Conservation (phyloP, 768 basidiomycete genomes). For the Cystobasidium onofrii region DNA sequence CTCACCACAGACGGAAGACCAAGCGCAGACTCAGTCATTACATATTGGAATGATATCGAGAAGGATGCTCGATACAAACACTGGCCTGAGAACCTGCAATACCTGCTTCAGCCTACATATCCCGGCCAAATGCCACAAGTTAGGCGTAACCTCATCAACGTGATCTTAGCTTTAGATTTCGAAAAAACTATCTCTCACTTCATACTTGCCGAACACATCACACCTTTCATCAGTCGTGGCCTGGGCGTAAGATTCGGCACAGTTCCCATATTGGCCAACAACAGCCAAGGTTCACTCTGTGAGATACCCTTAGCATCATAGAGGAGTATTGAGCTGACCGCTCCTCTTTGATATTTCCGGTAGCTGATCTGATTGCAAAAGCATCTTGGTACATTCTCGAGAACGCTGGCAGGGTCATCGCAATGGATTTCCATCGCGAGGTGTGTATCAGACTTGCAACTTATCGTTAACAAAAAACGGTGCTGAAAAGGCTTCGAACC, state of each 20-base stretch:
- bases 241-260: conserved; percentile 78
- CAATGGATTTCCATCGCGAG: conserved; percentile 56
- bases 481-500: no score
- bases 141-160: conserved; percentile 71
- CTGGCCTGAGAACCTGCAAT: conserved; percentile 36
- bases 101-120: conserved; percentile 66
- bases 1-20: background rate
- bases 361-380: conserved; percentile 63
- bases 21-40: conserved; percentile 45
- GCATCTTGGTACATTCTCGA: conserved; percentile 62
- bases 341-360: background rate
- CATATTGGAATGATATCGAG: conserved; percentile 88
- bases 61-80: conserved; percentile 60
- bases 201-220: conserved; percentile 59
- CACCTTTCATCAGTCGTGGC: conserved; percentile 61
- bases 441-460: conserved; percentile 46
- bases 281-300: conserved; percentile 39
- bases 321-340: background rate
- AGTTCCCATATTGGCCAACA: conserved; percentile 62
- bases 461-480: no score
- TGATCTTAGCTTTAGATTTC: conserved; percentile 72
- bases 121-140: conserved; percentile 71
- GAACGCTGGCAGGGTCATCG: conserved; percentile 57
- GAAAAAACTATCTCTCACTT: conserved; percentile 56
- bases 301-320: background rate